Conservation (phyloP, 306 rosid species). For the Cajanus cajan region DNA sequence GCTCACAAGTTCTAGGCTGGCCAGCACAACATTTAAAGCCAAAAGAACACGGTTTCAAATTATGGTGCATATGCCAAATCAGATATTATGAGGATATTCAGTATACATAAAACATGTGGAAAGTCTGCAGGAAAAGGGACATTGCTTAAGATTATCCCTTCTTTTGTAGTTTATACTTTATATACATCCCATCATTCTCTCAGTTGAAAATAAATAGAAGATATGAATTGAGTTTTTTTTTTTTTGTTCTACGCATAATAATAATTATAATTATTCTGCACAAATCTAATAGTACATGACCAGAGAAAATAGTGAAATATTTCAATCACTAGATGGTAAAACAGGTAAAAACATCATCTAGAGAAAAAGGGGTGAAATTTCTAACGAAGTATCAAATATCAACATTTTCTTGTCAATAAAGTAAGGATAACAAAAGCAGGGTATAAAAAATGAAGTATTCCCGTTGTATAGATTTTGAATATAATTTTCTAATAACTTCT, state of each 20-base stretch:
- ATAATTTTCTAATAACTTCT: background rate
- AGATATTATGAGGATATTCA: background rate
- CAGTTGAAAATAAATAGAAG: background rate
- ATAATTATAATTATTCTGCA: background rate
- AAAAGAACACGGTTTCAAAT: background rate
- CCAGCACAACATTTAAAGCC: background rate
- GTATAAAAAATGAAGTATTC: background rate
- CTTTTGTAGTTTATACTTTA: background rate
- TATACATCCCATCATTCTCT: background rate
- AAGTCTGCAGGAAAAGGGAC: background rate
- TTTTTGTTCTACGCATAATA: background rate
- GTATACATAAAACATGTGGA: background rate
- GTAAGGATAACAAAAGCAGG: background rate
- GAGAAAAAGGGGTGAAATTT: background rate
- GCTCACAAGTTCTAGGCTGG: background rate
- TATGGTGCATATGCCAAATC: background rate
- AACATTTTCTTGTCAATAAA: background rate
- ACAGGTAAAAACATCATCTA: background rate
- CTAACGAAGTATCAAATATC: background rate
- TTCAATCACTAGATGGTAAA: background rate
- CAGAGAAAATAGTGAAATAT: background rate
- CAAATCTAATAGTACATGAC: background rate
- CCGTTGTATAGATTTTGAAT: background rate
- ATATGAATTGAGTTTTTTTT: background rate
- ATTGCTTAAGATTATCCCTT: background rate